phyloP scores from a whole-genome alignment of 1,284 basidiomycete species.

The Volvariella surrecta region DNA sequence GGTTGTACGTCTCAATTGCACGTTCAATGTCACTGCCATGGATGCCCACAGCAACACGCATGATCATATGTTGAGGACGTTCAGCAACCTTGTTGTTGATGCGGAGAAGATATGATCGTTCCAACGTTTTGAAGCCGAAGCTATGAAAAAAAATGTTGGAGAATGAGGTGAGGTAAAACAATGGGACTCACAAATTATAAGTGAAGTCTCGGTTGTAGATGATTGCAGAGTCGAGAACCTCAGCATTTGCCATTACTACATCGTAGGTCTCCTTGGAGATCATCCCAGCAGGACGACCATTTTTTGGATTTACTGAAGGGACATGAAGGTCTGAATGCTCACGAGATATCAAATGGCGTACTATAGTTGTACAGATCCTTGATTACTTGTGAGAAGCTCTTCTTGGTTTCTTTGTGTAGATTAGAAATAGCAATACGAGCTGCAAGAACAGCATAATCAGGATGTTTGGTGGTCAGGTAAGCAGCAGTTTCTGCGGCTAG shows the following conservation, averaged over 20 bases:
- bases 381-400: conserved; percentile 90
- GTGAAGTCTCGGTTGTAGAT: conserved; percentile 98
- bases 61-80: conserved; percentile 98
- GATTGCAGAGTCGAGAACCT: conserved; percentile 86
- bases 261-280: conserved; percentile 88
- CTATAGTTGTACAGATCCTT: conserved; percentile 88
- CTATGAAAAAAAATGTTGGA: conserved; percentile 34
- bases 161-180: not conserved
- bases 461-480: conserved; percentile 93
- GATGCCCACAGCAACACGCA: conserved; percentile 98
- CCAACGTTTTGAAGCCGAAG: conserved; percentile 99
- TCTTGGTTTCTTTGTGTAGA: conserved; percentile 98
- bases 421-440: conserved; percentile 99
- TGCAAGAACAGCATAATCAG: conserved; percentile 97
- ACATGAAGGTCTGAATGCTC: too few relatives aligned
- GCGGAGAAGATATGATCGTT: conserved; percentile 94
- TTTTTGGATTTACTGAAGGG: conserved; percentile 90
- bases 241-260: conserved; percentile 77
- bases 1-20: conserved; percentile 86
- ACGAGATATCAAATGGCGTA: conserved; percentile 25
- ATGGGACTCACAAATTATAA: conserved; percentile 71
- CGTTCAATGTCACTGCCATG: conserved; percentile 88
- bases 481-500: conserved; percentile 96
- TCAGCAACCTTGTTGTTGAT: conserved; percentile 95
- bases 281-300: conserved; percentile 81